Percentiles rank a stretch among this genome's conserved stretches.
Evolutionary conservation across 116 monocot genomes (phyloP).

Genomic region (Iris pallida): DNA sequence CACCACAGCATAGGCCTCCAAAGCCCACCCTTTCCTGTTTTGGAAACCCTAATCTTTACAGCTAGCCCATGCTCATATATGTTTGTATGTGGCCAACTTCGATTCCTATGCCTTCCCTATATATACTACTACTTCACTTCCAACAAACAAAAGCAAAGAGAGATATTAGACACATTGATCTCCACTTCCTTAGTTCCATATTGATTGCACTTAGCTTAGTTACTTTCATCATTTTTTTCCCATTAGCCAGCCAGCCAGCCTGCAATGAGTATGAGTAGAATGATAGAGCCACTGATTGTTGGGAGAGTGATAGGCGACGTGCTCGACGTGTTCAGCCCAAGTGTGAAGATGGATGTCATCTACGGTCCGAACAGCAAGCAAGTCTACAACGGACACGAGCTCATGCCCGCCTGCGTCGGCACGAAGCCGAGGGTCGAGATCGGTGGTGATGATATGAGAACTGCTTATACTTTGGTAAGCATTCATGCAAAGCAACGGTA

Average conservation of each 20-base stretch:
- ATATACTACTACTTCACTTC: too few species aligned
- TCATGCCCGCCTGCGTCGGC: slow-evolving; percentile 25
- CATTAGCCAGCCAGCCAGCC: background rate
- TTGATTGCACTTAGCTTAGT: too few species aligned
- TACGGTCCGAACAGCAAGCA: slow-evolving; percentile 32
- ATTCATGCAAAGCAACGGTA: too few species aligned
- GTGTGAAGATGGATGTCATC: slow-evolving; percentile 34
- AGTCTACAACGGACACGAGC: slow-evolving; percentile 50
- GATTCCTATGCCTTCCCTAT: background rate
- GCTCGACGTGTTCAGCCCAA: slow-evolving; percentile 40
- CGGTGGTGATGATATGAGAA: slow-evolving; percentile 31
- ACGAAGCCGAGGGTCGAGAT: slow-evolving; percentile 38
- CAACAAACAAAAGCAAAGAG: too few species aligned
- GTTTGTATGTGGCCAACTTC: background rate
- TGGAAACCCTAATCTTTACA: background rate
- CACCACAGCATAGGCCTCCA: too few species aligned
- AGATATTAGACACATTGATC: too few species aligned
- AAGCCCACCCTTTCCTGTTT: slow-evolving; percentile 3
- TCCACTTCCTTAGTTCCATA: too few species aligned
- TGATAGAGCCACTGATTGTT: slow-evolving; percentile 36
- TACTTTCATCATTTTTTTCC: too few species aligned
- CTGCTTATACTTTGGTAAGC: slow-evolving; percentile 32
- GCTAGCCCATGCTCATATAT: background rate
- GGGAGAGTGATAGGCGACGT: slow-evolving; percentile 65
- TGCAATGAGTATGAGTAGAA: slow-evolving; percentile 12